These are phyloP conservation scores for Apophysomyces variabilis DNA, from an alignment of 371 early-diverging fungal genomes.

Conservation along the genomic window DNA sequence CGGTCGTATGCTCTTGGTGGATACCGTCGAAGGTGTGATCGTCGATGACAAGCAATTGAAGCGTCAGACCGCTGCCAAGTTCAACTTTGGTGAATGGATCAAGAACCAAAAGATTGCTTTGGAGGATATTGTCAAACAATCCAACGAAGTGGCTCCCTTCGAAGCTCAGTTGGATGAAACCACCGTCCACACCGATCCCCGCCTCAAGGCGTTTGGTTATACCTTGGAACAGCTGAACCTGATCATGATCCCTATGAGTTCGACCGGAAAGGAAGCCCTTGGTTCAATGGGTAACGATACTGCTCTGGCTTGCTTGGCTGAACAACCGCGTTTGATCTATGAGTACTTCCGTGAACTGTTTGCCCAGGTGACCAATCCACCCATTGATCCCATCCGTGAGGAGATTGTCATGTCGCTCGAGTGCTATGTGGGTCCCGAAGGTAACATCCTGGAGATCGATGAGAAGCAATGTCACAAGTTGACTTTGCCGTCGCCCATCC, in stretches of 20 bases:
- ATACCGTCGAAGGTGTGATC: slow-evolving; percentile 87
- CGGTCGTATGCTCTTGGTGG: slow-evolving; percentile 96
- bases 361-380: slow-evolving; percentile 97
- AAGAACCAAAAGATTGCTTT: slow-evolving; percentile 77
- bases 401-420: slow-evolving; percentile 96
- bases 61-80: slow-evolving; percentile 67
- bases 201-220: slow-evolving; percentile 89
- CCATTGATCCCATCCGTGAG: slow-evolving; percentile 98
- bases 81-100: slow-evolving; percentile 86
- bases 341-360: slow-evolving; percentile 97
- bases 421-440: slow-evolving; percentile 96
- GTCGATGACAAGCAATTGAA: slow-evolving; percentile 93
- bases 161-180: slow-evolving; percentile 45
- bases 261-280: slow-evolving; percentile 93
- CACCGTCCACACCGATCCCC: slow-evolving; percentile 73
- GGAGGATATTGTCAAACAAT: slow-evolving; percentile 55
- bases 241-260: slow-evolving; percentile 85
- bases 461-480: slow-evolving; percentile 80
- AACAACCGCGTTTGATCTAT: slow-evolving; percentile 86
- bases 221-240: slow-evolving; percentile 93
- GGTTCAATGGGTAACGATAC: slow-evolving; percentile 99
- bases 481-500: slow-evolving; percentile 84
- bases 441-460: slow-evolving; percentile 88
- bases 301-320: slow-evolving; percentile 93
- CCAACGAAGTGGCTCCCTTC: slow-evolving; percentile 16